Evolutionary conservation across 1,284 basidiomycete genomes (phyloP), one percentile per base, ranked within the genome.

Genomic region (Agaricales sp.): DNA sequence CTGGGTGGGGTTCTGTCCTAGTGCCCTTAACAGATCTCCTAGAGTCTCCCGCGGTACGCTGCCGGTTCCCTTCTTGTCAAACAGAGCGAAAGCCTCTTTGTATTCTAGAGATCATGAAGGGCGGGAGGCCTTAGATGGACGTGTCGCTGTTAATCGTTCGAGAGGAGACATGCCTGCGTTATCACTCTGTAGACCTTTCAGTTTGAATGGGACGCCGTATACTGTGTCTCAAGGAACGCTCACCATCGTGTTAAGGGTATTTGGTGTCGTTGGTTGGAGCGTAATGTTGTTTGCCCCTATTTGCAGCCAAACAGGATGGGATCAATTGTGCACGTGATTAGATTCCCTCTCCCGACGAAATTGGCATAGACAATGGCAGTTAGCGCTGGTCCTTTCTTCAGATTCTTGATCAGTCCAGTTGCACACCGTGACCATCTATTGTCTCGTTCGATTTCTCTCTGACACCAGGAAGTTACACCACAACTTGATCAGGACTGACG

Each of bases 1-100:
- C 67, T 99, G 95, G 0, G 96, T 99, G 3, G 95, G 95, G 67
- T 99, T 99, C 73, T 99, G 95, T 1, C 96, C 96, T 1, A 99
- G 72, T 0, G 93, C 92, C 46, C 96, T 83, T 16, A 99, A 72
- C 4, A 99, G 80, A 67, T 99, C 95, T n/a, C 95, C 95, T 1
- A 99, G 74, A 0, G 84, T 87, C 57, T 94, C 90, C 14, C 88
- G 74, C 6, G 91, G 84, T 26, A 99, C 90, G 39, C 86, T 77
- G 16, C 93, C 92, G 2, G 88, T 91, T 24, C 95, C 94, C 59
- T 86, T 85, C 74, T 99, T 99, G 74, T 99, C 95, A 64, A 98
- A 98, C 21, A 99, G 83, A 25, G 93, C 92, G 62, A 98, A 97
- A 3, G 94, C 94, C 67, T 97, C 93, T 61, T 92, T 91, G 77